Evolutionary conservation across 768 basidiomycete genomes (phyloP).

Genomic region (Scleroderma citrinum): DNA sequence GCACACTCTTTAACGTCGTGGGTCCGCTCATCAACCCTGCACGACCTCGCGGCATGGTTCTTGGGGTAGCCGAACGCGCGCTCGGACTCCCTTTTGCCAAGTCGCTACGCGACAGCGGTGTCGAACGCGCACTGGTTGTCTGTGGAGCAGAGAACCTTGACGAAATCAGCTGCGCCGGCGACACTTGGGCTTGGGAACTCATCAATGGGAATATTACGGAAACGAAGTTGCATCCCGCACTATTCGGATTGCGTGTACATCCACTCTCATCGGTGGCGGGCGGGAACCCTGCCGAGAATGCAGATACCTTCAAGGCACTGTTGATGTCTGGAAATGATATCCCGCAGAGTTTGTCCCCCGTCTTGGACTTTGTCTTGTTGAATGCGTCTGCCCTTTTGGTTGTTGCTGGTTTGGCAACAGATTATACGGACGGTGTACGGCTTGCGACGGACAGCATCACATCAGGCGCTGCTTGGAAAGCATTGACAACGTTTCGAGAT

Average conservation of each 20-base stretch:
- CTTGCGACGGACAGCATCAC: conserved; percentile 57
- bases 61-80: conserved; percentile 80
- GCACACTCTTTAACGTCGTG: conserved; percentile 93
- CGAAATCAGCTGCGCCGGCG: conserved; percentile 93
- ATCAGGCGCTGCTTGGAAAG: conserved; percentile 56
- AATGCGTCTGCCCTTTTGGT: conserved; percentile 88
- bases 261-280: conserved; percentile 67
- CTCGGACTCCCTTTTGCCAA: conserved; percentile 80
- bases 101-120: conserved; percentile 65
- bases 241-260: conserved; percentile 74
- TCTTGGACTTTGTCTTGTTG: conserved; percentile 83
- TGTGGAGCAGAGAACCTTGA: conserved; percentile 90
- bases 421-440: conserved; percentile 65
- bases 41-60: conserved; percentile 78
- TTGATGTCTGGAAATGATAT: conserved; percentile 52
- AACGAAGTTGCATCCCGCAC: conserved; percentile 54
- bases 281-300: conserved; percentile 75
- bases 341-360: conserved; percentile 52
- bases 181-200: conserved; percentile 81
- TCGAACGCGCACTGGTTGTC: conserved; percentile 83
- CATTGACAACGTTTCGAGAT: conserved; percentile 46
- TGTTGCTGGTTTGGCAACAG: conserved; percentile 68
- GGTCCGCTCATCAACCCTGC: conserved; percentile 95
- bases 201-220: conserved; percentile 61
- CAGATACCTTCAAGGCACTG: conserved; percentile 60